Conservation (phyloP, 495 filamentous ascomycete species). For the Penicillium coprophilum region DNA sequence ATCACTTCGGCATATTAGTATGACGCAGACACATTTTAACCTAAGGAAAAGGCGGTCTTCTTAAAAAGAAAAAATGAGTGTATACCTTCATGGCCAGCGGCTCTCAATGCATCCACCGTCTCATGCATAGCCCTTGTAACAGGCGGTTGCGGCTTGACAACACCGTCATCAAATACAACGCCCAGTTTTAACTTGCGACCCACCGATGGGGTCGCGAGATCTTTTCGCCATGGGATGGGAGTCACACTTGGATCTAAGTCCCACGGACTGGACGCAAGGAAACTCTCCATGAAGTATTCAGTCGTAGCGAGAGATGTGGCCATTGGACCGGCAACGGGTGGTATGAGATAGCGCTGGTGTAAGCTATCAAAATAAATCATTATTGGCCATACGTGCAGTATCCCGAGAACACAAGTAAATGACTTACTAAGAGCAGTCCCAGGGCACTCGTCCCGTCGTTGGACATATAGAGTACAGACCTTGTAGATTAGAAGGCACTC, state of each 20-base stretch:
- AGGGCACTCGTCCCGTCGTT: conserved; percentile 55
- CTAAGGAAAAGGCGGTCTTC: not conserved
- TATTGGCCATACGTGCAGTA: not conserved
- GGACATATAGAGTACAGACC: conserved; percentile 65
- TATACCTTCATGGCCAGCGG: conserved; percentile 44
- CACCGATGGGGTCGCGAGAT: conserved; percentile 19
- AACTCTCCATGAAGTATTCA: conserved; percentile 42
- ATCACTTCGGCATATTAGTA: conserved; percentile 30
- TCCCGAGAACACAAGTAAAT: not conserved
- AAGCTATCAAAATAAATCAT: conserved; percentile 11
- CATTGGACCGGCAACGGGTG: conserved; percentile 45
- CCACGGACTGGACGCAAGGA: conserved; percentile 42
- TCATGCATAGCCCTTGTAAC: conserved; percentile 42
- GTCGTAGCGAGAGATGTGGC: conserved; percentile 39
- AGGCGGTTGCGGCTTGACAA: conserved; percentile 55
- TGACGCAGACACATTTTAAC: not conserved
- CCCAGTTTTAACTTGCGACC: conserved; percentile 48
- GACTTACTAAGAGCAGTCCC: conserved; percentile 38
- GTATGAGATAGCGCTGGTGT: conserved; percentile 35
- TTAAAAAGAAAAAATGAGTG: not conserved
- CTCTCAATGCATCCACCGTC: conserved; percentile 38
- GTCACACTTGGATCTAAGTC: conserved; percentile 38
- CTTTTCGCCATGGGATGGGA: conserved; percentile 44
- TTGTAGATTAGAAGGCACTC: conserved; percentile 60
- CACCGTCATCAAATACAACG: conserved; percentile 51